Evolutionary conservation across 2,329 filamentous ascomycete genomes (phyloP).

Genomic region (Sphaerulina vaccinii): DNA sequence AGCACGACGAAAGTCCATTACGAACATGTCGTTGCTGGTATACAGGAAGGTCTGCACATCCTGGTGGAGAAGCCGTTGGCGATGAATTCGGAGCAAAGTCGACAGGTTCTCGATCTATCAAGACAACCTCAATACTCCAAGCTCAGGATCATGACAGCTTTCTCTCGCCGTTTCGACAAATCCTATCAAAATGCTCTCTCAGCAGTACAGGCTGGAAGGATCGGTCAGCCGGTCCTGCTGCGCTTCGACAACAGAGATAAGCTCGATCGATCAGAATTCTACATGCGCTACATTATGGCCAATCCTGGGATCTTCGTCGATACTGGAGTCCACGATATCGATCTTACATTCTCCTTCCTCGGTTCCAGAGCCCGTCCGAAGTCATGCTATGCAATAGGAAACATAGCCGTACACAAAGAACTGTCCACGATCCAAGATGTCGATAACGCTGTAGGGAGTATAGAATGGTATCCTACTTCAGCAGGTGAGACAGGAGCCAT

Average conservation of each 20-base stretch:
- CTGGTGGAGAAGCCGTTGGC: constrained; percentile 55
- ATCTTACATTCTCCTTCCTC: constrained; percentile 45
- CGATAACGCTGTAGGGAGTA: constrained; percentile 45
- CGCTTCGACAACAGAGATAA: constrained; percentile 47
- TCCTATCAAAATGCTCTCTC: constrained; percentile 42
- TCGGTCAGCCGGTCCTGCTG: constrained; percentile 44
- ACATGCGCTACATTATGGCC: constrained; percentile 42
- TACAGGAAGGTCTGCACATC: constrained; percentile 55
- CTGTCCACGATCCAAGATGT: constrained; percentile 42
- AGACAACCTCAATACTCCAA: constrained; percentile 29
- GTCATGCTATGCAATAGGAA: constrained; percentile 40
- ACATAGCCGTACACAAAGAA: constrained; percentile 39
- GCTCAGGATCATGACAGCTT: constrained; percentile 45
- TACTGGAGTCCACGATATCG: constrained; percentile 47
- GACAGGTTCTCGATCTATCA: constrained; percentile 14
- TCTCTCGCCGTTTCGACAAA: constrained; percentile 48
- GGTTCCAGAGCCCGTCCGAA: constrained; percentile 40
- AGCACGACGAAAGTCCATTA: constrained; percentile 57
- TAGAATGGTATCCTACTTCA: constrained; percentile 38
- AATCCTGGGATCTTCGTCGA: constrained; percentile 49
- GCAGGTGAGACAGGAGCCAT: constrained; percentile 40
- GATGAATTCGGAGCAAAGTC: constrained; percentile 18
- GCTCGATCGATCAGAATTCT: constrained; percentile 42
- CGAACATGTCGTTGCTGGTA: constrained; percentile 56
- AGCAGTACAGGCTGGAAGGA: constrained; percentile 39